phyloP scores from a whole-genome alignment of 164 flowering plant genomes.

The Vitis vinifera region DNA sequence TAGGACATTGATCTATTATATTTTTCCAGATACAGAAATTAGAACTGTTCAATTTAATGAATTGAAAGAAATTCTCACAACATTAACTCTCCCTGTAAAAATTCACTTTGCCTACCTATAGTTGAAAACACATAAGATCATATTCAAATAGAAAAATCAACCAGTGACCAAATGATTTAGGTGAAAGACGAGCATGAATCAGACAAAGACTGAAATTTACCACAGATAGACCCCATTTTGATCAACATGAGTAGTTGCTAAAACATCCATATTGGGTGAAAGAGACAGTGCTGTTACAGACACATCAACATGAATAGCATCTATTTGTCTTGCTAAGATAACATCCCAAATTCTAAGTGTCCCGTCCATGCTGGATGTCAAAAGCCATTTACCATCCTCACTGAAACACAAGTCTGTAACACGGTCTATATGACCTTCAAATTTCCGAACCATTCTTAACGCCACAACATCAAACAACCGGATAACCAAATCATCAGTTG shows the following conservation, averaged over 20 bases:
- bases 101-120: neutral
- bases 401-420: conserved; percentile 94
- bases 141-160: neutral
- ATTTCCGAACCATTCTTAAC: conserved; percentile 80
- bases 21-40: neutral
- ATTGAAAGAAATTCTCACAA: neutral
- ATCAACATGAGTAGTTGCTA: conserved; percentile 95
- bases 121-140: too few species aligned
- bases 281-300: conserved; percentile 81
- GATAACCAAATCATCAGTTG: conserved; percentile 77
- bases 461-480: conserved; percentile 86
- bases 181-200: neutral
- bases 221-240: conserved; percentile 94
- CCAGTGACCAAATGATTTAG: neutral
- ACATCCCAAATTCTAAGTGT: conserved; percentile 97
- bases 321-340: conserved; percentile 85
- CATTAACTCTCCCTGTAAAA: neutral
- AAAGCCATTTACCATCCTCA: conserved; percentile 98
- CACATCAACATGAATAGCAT: conserved; percentile 82
- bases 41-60: neutral
- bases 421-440: conserved; percentile 96
- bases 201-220: conserved; percentile 35
- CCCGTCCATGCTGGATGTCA: conserved; percentile 98
- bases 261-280: conserved; percentile 92
- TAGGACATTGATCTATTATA: neutral